Percentiles rank a stretch among this genome's conserved stretches.
Evolutionary conservation across 2,329 filamentous ascomycete species (phyloP).

Genomic region (Cadophora luteo-olivacea): DNA sequence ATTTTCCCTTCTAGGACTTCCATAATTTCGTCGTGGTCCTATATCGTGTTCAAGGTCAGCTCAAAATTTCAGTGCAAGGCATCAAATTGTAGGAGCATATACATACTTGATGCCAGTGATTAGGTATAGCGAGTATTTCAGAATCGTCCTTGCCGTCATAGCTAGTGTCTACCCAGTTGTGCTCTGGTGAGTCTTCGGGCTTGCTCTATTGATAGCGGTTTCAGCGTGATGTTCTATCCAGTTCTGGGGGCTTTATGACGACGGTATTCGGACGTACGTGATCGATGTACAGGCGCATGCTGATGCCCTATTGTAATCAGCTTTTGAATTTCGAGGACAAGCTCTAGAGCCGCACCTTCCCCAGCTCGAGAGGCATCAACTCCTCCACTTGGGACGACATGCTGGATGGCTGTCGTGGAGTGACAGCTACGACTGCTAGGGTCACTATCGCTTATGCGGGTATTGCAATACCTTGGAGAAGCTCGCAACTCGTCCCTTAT

Average conservation of each 20-base stretch:
- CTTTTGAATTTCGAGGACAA: neutral
- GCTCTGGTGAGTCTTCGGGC: constrained; percentile 15
- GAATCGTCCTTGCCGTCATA: constrained; percentile 26
- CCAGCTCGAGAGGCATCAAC: neutral
- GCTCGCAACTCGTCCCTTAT: neutral
- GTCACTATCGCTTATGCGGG: neutral
- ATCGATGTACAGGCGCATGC: constrained; percentile 12
- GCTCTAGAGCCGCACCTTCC: neutral
- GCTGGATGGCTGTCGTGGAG: too few species aligned
- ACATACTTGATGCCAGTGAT: constrained; percentile 26
- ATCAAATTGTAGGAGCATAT: neutral
- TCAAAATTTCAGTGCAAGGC: neutral
- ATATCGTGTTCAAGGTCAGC: neutral
- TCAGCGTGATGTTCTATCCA: neutral
- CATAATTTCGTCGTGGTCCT: constrained; percentile 30
- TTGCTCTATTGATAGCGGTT: constrained; percentile 12
- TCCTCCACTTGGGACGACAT: constrained; percentile 15
- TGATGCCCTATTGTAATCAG: constrained; percentile 1
- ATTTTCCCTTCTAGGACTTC: constrained; percentile 23
- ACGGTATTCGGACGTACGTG: constrained; percentile 1
- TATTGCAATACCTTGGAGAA: neutral
- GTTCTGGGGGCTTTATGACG: neutral
- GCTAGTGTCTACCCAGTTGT: constrained; percentile 23
- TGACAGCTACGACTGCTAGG: neutral
- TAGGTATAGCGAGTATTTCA: constrained; percentile 19